These are phyloP conservation scores for Mayamaea pseudoterrestris DNA, from an alignment of 108 stramenopile genomes.

Conservation along the genomic window DNA sequence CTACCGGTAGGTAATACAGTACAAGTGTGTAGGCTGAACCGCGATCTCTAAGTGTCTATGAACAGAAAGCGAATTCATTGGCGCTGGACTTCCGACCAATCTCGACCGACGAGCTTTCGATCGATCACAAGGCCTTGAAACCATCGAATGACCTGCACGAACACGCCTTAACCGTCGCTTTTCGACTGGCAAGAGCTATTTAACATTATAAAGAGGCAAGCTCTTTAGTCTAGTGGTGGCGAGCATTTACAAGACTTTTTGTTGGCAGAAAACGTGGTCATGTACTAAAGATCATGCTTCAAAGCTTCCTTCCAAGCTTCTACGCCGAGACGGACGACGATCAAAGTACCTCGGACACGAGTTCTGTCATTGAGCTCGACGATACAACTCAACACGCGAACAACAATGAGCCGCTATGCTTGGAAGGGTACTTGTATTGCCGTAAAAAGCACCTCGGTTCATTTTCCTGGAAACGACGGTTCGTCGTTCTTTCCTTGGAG, in stretches of 20 bases:
- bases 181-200: neutral
- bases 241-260: neutral
- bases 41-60: too few relatives aligned
- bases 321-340: too few relatives aligned
- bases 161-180: neutral
- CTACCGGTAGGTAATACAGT: too few relatives aligned
- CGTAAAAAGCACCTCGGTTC: neutral
- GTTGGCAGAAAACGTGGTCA: neutral
- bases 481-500: too few relatives aligned
- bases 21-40: too few relatives aligned
- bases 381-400: neutral
- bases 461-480: neutral
- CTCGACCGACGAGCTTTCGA: slow-evolving; percentile 1
- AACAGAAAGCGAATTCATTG: too few relatives aligned
- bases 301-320: too few relatives aligned
- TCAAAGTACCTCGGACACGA: neutral
- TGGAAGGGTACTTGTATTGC: neutral
- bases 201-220: neutral
- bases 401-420: neutral
- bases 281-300: neutral
- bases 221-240: neutral
- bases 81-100: too few relatives aligned
- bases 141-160: too few relatives aligned
- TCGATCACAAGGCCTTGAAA: too few relatives aligned
- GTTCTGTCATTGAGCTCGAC: neutral